Percentiles rank a stretch among this genome's conserved stretches.
phyloP scores from a whole-genome alignment of 2,329 filamentous ascomycete genomes.

The Hypoxylon sp. region DNA sequence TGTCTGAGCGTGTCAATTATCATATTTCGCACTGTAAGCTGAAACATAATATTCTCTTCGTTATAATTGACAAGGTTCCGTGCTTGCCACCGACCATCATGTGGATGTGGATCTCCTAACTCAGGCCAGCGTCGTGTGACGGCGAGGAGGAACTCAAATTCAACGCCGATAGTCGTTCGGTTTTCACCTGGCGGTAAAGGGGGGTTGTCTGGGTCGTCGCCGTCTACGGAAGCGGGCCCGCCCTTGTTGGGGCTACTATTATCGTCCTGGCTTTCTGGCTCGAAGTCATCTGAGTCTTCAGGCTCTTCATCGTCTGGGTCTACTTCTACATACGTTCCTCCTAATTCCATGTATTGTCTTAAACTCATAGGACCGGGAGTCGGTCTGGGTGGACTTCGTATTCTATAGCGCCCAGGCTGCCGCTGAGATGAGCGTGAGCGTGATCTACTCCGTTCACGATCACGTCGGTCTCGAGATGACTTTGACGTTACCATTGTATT shows the following conservation, averaged over 20 bases:
- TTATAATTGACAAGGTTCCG: neutral
- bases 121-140: neutral
- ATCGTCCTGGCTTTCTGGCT: too few relatives aligned
- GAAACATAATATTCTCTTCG: neutral
- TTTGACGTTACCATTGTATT: too few relatives aligned
- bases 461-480: too few relatives aligned
- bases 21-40: constrained; percentile 33
- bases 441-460: too few relatives aligned
- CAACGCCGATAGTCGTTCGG: constrained; percentile 43
- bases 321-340: neutral
- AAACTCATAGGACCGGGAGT: neutral
- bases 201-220: constrained; percentile 8
- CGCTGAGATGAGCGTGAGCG: too few relatives aligned
- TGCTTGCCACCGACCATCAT: constrained; percentile 33
- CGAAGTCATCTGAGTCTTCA: neutral
- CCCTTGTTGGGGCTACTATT: neutral
- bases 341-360: neutral
- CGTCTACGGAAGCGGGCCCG: neutral
- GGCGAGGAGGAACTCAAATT: constrained; percentile 43
- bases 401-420: neutral
- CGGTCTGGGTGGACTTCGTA: neutral
- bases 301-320: neutral
- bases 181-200: neutral
- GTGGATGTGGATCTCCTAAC: constrained; percentile 38
- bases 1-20: constrained; percentile 35